These are phyloP conservation scores for Zoysia pacifica DNA, from an alignment of 176 grass and related monocot genomes.

Conservation along the genomic window DNA sequence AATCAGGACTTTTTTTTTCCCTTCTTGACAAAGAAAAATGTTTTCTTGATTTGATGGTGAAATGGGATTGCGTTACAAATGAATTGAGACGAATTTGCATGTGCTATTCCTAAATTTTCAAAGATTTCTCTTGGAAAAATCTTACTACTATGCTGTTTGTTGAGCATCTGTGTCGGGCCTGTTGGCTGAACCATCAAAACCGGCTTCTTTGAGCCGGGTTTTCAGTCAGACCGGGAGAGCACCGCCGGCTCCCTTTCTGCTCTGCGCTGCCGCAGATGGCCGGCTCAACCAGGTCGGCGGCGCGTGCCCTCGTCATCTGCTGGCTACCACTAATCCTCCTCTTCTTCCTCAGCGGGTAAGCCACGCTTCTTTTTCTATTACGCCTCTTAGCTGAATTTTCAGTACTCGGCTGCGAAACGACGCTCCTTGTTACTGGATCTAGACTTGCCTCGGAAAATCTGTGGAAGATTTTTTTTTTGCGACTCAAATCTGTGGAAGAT, in stretches of 20 bases:
- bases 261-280: constrained; percentile 40
- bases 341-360: constrained; percentile 42
- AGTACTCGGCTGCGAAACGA: background rate
- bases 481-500: constrained; percentile 27
- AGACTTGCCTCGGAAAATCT: constrained; percentile 8
- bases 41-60: too few species aligned
- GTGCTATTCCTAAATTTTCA: too few species aligned
- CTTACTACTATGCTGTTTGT: too few species aligned
- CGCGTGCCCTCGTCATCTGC: background rate
- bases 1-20: too few species aligned
- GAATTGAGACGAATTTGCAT: too few species aligned
- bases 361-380: background rate
- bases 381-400: background rate
- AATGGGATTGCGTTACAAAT: too few species aligned
- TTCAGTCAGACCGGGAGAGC: background rate
- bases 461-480: background rate
- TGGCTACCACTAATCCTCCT: background rate
- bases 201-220: background rate
- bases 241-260: background rate
- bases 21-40: too few species aligned
- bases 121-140: too few species aligned
- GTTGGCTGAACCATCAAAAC: too few species aligned
- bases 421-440: constrained; percentile 18
- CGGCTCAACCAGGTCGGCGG: background rate
- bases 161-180: too few species aligned